These are phyloP conservation scores for Eutrema japonicum DNA, from an alignment of 345 rosid species.

Conservation along the genomic window DNA sequence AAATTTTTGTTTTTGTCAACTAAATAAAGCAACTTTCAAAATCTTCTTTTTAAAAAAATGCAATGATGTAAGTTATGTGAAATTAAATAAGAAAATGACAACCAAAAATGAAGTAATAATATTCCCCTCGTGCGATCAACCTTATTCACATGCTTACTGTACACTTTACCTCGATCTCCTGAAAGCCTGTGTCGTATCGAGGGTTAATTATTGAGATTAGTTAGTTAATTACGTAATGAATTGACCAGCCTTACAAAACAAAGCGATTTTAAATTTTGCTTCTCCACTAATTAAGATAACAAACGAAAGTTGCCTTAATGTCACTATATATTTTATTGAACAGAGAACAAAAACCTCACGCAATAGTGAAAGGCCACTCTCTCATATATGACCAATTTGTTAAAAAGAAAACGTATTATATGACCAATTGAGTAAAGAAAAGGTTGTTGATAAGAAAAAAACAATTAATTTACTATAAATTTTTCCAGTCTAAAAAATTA, in stretches of 20 bases:
- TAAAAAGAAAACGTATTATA: background rate
- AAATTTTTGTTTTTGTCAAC: constrained; percentile 15
- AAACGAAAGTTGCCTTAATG: constrained; percentile 31
- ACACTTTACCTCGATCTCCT: constrained; percentile 45
- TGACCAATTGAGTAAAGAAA: constrained; percentile 12
- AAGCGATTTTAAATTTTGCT: constrained; percentile 37
- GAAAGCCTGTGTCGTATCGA: constrained; percentile 47
- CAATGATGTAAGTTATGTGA: constrained; percentile 22
- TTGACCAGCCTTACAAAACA: constrained; percentile 37
- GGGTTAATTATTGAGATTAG: constrained; percentile 14
- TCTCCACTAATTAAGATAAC: constrained; percentile 31
- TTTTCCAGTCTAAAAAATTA: background rate
- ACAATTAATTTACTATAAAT: background rate
- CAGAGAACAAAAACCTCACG: constrained; percentile 42
- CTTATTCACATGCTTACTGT: constrained; percentile 47
- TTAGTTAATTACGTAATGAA: constrained; percentile 27
- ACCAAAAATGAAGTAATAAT: constrained; percentile 47
- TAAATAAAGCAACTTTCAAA: constrained; percentile 21
- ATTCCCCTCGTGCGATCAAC: constrained; percentile 46
- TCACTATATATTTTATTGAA: constrained; percentile 20
- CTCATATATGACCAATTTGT: constrained; percentile 4
- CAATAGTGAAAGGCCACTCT: constrained; percentile 42
- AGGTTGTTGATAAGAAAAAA: background rate
- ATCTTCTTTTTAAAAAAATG: background rate
- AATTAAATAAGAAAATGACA: constrained; percentile 37